Conservation (phyloP, 352 stramenopile species). For the Thraustochytrium sp. region DNA sequence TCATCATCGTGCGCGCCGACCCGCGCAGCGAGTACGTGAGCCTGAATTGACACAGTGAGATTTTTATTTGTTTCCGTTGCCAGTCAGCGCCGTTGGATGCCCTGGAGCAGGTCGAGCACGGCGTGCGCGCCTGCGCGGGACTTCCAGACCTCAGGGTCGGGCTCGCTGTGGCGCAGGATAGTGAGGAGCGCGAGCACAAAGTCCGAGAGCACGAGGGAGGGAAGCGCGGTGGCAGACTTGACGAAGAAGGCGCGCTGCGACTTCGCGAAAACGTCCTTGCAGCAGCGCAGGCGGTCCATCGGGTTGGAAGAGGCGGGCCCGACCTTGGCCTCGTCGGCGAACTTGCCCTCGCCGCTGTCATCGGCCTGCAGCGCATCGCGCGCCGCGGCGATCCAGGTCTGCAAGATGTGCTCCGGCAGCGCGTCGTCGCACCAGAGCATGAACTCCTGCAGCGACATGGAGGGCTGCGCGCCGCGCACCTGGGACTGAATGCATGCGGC, state of each 20-base stretch:
- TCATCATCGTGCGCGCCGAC: slow-evolving; percentile 25
- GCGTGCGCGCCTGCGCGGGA: not conserved
- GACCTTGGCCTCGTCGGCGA: not conserved
- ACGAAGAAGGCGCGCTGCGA: not conserved
- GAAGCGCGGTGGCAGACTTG: not conserved
- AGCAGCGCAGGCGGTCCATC: not conserved
- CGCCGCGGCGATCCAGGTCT: not conserved
- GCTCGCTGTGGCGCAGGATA: not conserved
- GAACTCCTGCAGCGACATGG: slow-evolving; percentile 20
- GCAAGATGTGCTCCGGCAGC: not conserved
- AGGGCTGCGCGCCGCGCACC: not conserved
- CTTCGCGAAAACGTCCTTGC: not conserved
- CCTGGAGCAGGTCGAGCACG: not conserved
- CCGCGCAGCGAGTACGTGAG: not conserved
- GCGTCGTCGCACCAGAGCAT: not conserved
- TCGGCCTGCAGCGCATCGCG: not conserved
- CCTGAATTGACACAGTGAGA: not conserved
- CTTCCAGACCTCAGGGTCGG: not conserved
- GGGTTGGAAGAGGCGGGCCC: no score
- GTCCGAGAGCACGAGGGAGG: not conserved
- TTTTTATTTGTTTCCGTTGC: not conserved
- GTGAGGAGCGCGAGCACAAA: not conserved
- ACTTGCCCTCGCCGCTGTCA: not conserved
- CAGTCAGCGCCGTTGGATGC: no score
- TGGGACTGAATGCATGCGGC: not conserved